A percentile compares a stretch with the other conserved stretches of the same genome.
Conservation (phyloP, 768 basidiomycete species). For the Roridomyces roridus region DNA sequence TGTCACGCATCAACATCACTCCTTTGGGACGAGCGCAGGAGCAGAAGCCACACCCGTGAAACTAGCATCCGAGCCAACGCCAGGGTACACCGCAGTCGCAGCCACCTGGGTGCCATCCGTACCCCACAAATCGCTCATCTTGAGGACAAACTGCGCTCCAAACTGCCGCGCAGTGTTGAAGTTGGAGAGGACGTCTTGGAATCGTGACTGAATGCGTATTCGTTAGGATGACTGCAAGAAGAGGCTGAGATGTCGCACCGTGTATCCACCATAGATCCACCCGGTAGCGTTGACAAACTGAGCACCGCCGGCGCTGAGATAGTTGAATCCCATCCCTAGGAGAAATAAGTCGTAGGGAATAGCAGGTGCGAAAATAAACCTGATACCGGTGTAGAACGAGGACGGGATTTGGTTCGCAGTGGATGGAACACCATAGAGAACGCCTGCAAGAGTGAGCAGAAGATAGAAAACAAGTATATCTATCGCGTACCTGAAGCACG, state of each 20-base stretch:
- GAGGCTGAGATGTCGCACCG: background rate
- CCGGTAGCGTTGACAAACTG: conserved; percentile 20
- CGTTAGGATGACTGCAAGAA: background rate
- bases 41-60: conserved; percentile 1
- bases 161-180: conserved; percentile 26
- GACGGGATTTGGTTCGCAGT: conserved; percentile 21
- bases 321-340: conserved; percentile 31
- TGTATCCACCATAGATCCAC: conserved; percentile 28
- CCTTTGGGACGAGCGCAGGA: no score
- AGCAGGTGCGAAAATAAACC: background rate
- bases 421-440: conserved; percentile 24
- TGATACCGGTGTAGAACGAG: conserved; percentile 19
- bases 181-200: conserved; percentile 28
- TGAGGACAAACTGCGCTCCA: conserved; percentile 26
- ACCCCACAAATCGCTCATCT: conserved; percentile 31
- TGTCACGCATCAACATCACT: background rate
- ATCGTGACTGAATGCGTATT: conserved; percentile 11
- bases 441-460: background rate
- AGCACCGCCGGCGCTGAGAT: conserved; percentile 27
- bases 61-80: conserved; percentile 6
- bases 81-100: conserved; percentile 23
- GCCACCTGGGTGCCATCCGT: conserved; percentile 26
- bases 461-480: no score
- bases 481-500: conserved; percentile 15
- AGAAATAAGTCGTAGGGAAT: no score